These are phyloP conservation scores for Anisogramma anomala DNA, from an alignment of 2,329 filamentous ascomycete genomes.

Conservation along the genomic window DNA sequence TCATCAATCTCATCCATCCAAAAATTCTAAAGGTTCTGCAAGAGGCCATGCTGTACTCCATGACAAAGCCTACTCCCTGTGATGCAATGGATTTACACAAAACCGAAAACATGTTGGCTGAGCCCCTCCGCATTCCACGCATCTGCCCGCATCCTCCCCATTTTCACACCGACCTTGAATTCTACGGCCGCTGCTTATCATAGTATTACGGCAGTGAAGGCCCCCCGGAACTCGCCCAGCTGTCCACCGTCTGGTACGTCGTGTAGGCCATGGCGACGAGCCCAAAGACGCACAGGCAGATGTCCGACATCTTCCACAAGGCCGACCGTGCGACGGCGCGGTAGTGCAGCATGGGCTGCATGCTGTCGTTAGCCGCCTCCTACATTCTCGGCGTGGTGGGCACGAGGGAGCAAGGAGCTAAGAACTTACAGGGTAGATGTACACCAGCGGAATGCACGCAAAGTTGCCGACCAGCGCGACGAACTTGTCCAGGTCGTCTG, in stretches of 20 bases:
- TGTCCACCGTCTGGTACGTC: constrained; percentile 72
- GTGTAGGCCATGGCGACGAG: constrained; percentile 85
- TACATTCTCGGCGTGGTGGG: too few species aligned
- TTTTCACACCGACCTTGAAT: background rate
- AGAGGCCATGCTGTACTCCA: background rate
- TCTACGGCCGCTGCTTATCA: constrained; percentile 27
- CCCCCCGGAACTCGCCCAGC: constrained; percentile 55
- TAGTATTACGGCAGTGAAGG: constrained; percentile 42
- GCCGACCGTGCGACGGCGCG: constrained; percentile 61
- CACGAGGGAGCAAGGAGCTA: background rate
- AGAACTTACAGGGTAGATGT: constrained; percentile 83
- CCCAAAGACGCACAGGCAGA: constrained; percentile 70
- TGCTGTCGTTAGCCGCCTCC: constrained; percentile 22
- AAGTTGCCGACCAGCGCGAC: constrained; percentile 94
- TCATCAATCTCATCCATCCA: constrained; percentile 12
- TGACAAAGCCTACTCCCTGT: constrained; percentile 2
- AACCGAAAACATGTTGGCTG: constrained; percentile 3
- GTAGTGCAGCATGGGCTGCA: constrained; percentile 79
- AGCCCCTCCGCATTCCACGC: background rate
- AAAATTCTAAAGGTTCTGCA: background rate
- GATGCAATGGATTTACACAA: constrained; percentile 7
- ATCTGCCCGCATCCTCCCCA: background rate
- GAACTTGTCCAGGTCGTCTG: constrained; percentile 92
- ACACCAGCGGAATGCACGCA: constrained; percentile 92
- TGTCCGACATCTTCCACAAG: constrained; percentile 59